Base-by-base conservation (phyloP, 2,329 filamentous ascomycete genomes). In the Knoxdaviesia capensis region DNA sequence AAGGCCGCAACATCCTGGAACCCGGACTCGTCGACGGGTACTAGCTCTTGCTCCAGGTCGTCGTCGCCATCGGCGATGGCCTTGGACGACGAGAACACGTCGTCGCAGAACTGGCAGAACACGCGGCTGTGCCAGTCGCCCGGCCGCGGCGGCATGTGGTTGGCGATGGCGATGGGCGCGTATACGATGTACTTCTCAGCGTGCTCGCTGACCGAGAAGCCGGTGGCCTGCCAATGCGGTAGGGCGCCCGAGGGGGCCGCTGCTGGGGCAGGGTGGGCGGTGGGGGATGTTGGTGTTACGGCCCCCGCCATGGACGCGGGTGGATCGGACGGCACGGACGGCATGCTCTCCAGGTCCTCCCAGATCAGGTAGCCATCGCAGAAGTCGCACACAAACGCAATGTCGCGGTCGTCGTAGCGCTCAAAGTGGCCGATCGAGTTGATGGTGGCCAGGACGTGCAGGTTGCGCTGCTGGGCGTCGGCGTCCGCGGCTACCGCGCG, bases 311-410 rank as follows among this genome's bases (percentile, higher is more conserved):
- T 32, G 28, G 36, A 20, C 28, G 10, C 29, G 28, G n/a, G n/a
- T 20, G 28, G 29, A 31, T 31, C 4, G 20, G 20, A 34, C 28
- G 20, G 40, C 43, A 58, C 54, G 2, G 64, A 64, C 5, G 71
- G 70, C 56, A 74, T 66, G 40, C 56, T 58, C 47, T 64, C 60
- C 32, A 75, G 49, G 50, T 76, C 68, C 44, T 69, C 62, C 71
- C 71, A 75, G 28, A 75, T 56, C 29, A 75, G 56, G 50, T 70
- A 69, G 2, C 71, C 71, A 51, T 74, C 70, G 56, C 71, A 75
- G 51, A 67, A 75, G 55, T 76, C 69, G 56, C 71, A 76, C 6
- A 72, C 59, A 49, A 74, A 75, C 6, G 65, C 69, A 39, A 73
- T 61, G 45, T 74, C 69, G 35, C 55, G 52, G 32, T 71, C 65